phyloP scores from a whole-genome alignment of 768 basidiomycete genomes.

The Brasilioporus rufonigricans region DNA sequence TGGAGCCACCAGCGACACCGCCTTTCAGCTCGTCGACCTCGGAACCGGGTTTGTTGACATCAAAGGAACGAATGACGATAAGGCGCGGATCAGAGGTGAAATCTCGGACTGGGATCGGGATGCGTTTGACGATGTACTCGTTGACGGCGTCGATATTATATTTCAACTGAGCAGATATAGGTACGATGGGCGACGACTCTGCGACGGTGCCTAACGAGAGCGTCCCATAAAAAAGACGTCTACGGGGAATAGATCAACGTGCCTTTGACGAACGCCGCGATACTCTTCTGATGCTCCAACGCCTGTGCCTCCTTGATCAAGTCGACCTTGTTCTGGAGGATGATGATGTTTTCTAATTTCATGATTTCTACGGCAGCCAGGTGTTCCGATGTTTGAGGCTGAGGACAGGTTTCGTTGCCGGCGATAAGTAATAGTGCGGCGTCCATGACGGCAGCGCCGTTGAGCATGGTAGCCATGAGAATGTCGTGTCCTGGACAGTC shows the following conservation, averaged over 20 bases:
- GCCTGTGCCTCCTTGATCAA: constrained; percentile 94
- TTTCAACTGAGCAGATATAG: constrained; percentile 97
- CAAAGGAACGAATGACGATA: constrained; percentile 98
- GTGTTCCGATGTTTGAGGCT: constrained; percentile 98
- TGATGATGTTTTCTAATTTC: constrained; percentile 97
- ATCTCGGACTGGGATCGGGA: constrained; percentile 92
- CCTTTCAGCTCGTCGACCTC: constrained; percentile 97
- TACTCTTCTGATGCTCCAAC: constrained; percentile 94
- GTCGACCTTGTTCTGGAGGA: constrained; percentile 98
- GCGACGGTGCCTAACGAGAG: constrained; percentile 83
- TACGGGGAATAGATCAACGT: constrained; percentile 11
- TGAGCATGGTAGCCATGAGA: constrained; percentile 99
- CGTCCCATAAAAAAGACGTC: neutral
- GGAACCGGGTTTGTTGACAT: constrained; percentile 98
- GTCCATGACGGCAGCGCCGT: constrained; percentile 99
- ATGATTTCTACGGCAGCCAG: constrained; percentile 99
- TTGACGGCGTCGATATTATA: constrained; percentile 99
- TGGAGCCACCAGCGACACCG: constrained; percentile 96
- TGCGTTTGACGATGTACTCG: constrained; percentile 96
- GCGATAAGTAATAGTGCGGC: constrained; percentile 94
- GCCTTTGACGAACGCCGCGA: constrained; percentile 95
- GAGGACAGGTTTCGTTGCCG: constrained; percentile 98
- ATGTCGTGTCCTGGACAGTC: constrained; percentile 98
- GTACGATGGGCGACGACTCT: constrained; percentile 95
- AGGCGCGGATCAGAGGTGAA: constrained; percentile 89